These are phyloP conservation scores for Brassica hybrid DNA, from an alignment of 441 rosid genomes.

Conservation along the genomic window DNA sequence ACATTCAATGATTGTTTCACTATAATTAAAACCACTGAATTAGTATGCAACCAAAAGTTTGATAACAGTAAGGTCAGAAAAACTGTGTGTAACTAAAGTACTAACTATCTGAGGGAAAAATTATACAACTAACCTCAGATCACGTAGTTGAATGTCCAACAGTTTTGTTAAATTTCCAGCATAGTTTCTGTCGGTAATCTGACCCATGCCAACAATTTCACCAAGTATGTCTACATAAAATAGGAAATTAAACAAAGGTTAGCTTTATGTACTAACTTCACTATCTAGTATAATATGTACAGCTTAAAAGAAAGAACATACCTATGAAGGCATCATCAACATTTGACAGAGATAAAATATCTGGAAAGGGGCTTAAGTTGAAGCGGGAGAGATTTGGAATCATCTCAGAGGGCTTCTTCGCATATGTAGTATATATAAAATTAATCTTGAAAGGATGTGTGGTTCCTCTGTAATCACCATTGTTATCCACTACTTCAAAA, in stretches of 20 bases:
- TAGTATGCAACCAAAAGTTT: not conserved
- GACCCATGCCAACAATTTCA: not conserved
- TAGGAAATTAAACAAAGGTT: not conserved
- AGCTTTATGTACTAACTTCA: not conserved
- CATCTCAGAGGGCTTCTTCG: too few species aligned
- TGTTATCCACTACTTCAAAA: not conserved
- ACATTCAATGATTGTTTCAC: not conserved
- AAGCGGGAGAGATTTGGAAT: too few species aligned
- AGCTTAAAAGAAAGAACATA: too few species aligned
- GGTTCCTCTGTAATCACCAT: not conserved
- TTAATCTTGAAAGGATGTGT: not conserved
- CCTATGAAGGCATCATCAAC: too few species aligned
- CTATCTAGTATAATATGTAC: too few species aligned
- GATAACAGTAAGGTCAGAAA: too few species aligned
- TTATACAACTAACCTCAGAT: not conserved
- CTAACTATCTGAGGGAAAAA: too few species aligned
- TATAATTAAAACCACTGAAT: not conserved
- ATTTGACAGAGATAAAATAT: too few species aligned
- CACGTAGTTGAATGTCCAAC: not conserved
- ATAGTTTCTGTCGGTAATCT: not conserved
- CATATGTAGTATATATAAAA: not conserved
- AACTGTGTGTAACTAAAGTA: too few species aligned
- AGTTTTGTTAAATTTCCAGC: not conserved
- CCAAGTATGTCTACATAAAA: slow-evolving; percentile 1
- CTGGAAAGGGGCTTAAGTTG: too few species aligned